Evolutionary conservation across 495 filamentous ascomycete species (phyloP), one percentile per base, ranked within the genome.

Genomic region (Bombardia bombarda): DNA sequence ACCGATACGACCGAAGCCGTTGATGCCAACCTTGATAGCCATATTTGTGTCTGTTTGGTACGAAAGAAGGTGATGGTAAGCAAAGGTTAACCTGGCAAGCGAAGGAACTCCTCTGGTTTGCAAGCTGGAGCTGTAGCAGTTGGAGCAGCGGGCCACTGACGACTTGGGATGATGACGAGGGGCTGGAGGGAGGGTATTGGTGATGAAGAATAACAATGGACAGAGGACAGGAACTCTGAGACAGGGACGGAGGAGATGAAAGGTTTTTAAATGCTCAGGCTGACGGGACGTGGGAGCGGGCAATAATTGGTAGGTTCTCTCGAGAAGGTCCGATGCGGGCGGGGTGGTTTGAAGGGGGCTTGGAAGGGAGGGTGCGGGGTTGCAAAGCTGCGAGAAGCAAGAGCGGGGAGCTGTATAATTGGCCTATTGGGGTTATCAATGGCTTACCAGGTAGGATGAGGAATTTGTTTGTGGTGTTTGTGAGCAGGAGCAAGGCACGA

Each of bases 1-100:
- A 52, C 92, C 92, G 69, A 98, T 98, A 70, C 92, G 90, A 75
- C 92, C 92, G 76, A 98, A 98, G 67, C 92, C 92, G 81, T 96
- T 98, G 80, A 95, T 95, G 58, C 89, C 89, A 58, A 93, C 87
- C 81, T 90, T 72, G 60, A 74, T 60, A 50, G 51, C 50, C 70
- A 73, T 72, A 43, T 57, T 73, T 43, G 13, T 28, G 9, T 28
- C 9, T 13, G 26, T 10, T 8, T 45, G 51, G 59, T 41, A 21
- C 39, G 31, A 13, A 28, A 30, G n/a, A n/a, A n/a, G n/a, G n/a
- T n/a, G n/a, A n/a, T n/a, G n/a, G n/a, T n/a, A n/a, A n/a, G n/a
- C n/a, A 40, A 38, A 31, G 20, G 7, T 24, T 35, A 37, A 34
- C 10, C 17, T 22, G 45, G 51, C 45, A 40, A 43, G 35, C 20